phyloP scores from a whole-genome alignment of 2,329 filamentous ascomycete species.

The Curvularia verruculosa region DNA sequence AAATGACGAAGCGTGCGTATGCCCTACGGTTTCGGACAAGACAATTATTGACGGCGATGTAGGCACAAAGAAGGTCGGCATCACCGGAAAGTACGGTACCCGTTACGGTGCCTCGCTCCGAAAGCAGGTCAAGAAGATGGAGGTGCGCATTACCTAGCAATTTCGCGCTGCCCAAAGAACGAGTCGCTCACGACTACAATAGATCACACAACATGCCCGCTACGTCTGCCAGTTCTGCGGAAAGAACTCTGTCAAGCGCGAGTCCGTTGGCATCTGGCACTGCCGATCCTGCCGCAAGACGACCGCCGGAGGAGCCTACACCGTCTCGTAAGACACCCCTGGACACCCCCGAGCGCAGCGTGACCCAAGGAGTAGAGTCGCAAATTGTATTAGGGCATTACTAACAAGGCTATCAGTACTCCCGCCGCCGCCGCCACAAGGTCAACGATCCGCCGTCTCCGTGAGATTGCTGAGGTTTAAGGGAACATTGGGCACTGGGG shows the following conservation, averaged over 20 bases:
- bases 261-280: slow-evolving; percentile 94
- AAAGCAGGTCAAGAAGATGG: slow-evolving; percentile 99
- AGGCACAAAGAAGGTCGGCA: slow-evolving; percentile 74
- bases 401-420: slow-evolving; percentile 65
- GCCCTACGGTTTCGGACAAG: slow-evolving; percentile 6
- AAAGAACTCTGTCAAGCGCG: slow-evolving; percentile 89
- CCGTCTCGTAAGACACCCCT: slow-evolving; percentile 77
- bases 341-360: background rate
- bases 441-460: slow-evolving; percentile 95
- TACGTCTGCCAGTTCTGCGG: slow-evolving; percentile 93
- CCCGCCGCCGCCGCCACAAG: slow-evolving; percentile 91
- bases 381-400: slow-evolving; percentile 8
- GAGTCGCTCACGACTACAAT: slow-evolving; percentile 27
- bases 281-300: slow-evolving; percentile 96
- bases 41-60: slow-evolving; percentile 29
- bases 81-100: slow-evolving; percentile 97
- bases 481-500: slow-evolving; percentile 38
- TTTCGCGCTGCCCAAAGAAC: slow-evolving; percentile 10
- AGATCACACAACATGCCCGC: slow-evolving; percentile 94
- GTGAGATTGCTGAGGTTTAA: slow-evolving; percentile 97
- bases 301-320: slow-evolving; percentile 91
- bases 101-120: slow-evolving; percentile 98
- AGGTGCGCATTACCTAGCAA: slow-evolving; percentile 52
- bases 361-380: background rate
- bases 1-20: slow-evolving; percentile 58